A percentile compares a stretch with the other conserved stretches of the same genome.
phyloP scores from a whole-genome alignment of 2,329 filamentous ascomycete species.

The Epichloe uncinata region DNA sequence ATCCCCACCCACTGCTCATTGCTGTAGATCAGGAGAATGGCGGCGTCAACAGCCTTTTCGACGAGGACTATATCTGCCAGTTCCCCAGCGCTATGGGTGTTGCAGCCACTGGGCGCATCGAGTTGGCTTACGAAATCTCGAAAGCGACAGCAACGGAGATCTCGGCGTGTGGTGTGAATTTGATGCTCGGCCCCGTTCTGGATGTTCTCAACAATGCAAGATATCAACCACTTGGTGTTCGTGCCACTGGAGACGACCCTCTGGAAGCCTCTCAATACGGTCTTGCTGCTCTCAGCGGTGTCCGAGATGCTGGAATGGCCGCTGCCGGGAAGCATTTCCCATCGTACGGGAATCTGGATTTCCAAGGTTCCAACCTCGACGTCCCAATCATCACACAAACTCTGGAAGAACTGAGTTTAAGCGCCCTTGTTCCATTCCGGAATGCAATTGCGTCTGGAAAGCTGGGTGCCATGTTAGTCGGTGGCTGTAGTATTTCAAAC shows the following conservation, averaged over 20 bases:
- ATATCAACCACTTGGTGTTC: constrained; percentile 80
- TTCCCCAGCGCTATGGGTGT: constrained; percentile 96
- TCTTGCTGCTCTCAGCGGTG: constrained; percentile 81
- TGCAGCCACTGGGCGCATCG: constrained; percentile 76
- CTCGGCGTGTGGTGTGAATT: constrained; percentile 84
- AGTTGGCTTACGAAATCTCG: constrained; percentile 78
- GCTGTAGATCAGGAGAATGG: constrained; percentile 96
- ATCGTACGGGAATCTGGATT: constrained; percentile 89
- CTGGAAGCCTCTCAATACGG: constrained; percentile 91
- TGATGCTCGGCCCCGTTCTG: constrained; percentile 85
- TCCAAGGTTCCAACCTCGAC: constrained; percentile 78
- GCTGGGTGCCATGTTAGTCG: constrained; percentile 89
- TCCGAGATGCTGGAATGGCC: constrained; percentile 77
- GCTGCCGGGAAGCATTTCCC: constrained; percentile 95
- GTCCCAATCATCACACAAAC: constrained; percentile 95
- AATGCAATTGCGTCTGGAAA: constrained; percentile 73
- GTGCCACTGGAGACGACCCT: constrained; percentile 83
- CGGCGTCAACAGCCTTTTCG: constrained; percentile 90
- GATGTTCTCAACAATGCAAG: constrained; percentile 90
- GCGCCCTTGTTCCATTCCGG: constrained; percentile 79
- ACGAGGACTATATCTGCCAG: constrained; percentile 89
- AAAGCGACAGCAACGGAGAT: constrained; percentile 90
- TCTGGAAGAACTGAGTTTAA: constrained; percentile 82
- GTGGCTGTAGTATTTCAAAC: constrained; percentile 84
- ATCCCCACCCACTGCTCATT: constrained; percentile 79